Evolutionary conservation across 306 rosid species (phyloP).

Genomic region (Erythrophleum fordii): DNA sequence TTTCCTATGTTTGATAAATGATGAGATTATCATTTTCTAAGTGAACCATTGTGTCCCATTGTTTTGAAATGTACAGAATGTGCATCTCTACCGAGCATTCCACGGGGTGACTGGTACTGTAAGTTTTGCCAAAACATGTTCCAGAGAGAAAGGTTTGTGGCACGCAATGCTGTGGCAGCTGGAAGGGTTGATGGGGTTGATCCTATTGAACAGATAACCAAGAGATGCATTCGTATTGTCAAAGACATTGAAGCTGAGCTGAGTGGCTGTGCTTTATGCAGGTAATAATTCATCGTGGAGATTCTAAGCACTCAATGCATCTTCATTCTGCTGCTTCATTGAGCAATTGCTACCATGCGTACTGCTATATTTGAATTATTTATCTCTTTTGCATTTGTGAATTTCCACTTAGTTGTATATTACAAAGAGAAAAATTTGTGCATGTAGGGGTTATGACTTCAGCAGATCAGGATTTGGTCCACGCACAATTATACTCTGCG

Average conservation of each 20-base stretch:
- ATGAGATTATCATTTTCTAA: conserved; percentile 31
- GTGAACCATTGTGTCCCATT: conserved; percentile 31
- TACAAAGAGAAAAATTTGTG: conserved; percentile 37
- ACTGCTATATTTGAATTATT: conserved; percentile 21
- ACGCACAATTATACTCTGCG: conserved; percentile 88
- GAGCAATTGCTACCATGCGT: conserved; percentile 8
- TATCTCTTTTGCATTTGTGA: conserved; percentile 24
- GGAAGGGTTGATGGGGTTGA: conserved; percentile 92
- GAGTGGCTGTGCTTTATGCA: conserved; percentile 89
- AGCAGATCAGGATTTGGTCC: conserved; percentile 98
- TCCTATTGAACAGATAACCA: conserved; percentile 82
- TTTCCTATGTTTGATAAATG: conserved; percentile 28
- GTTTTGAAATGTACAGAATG: conserved; percentile 74
- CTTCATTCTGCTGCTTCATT: conserved; percentile 2
- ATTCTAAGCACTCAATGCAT: conserved; percentile 16
- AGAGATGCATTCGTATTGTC: conserved; percentile 92
- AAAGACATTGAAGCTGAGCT: conserved; percentile 79
- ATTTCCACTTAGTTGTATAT: conserved; percentile 24
- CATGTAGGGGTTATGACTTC: conserved; percentile 80
- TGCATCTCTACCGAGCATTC: conserved; percentile 78
- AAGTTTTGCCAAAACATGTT: conserved; percentile 88
- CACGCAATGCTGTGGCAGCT: conserved; percentile 87
- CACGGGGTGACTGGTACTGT: conserved; percentile 95
- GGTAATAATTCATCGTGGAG: conserved; percentile 54
- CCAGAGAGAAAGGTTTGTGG: conserved; percentile 81